Base-by-base conservation (phyloP, 2,329 filamentous ascomycete species). In the Byssothecium circinans region DNA sequence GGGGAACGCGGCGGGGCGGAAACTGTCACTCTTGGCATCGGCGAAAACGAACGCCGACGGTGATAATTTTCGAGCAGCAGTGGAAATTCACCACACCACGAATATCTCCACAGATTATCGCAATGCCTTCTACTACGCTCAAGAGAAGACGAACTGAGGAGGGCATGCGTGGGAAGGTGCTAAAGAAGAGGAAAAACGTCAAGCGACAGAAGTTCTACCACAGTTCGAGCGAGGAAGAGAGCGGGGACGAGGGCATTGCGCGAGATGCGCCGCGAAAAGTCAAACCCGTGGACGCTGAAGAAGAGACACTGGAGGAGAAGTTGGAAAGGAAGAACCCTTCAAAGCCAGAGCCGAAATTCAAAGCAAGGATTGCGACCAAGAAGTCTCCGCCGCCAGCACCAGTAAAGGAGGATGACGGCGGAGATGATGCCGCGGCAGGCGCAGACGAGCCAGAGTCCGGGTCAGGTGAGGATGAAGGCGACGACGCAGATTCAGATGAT, bases 171-270 rank as follows among this genome's bases (percentile, higher is more conserved):
- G 78, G 78, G 37, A 78, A 78, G 59, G 74, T 74, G 41, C 74
- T 76, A 20, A 78, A 77, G 64, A 73, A 73, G 57, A 75, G 76
- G 53, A 82, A 81, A 68, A 82, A 82, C 60, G 77, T 83, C 65
- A 83, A 81, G 68, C 84, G 83, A 67, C 83, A 86, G 66, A 73
- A 72, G 56, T 72, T 76, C 48, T 86, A 87, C 72, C 79, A 86
- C 77, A 85, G 81, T 64, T 85, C 81, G 25, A 81, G 80, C 49
- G 81, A 84, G 36, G 80, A 83, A 46, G 53, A 58, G 20, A 46
- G 34, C n/a, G 48, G 82, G 33, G 78, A 81, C 43, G 60, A 64
- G 45, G 60, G 57, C 41, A 58, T 54, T 53, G 60, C 66, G 22
- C 53, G 57, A 39, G 66, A 68, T 54, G 62, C 62, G 32, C 65